These are phyloP conservation scores for Hericium coralloides DNA, from an alignment of 768 basidiomycete species.

Conservation along the genomic window DNA sequence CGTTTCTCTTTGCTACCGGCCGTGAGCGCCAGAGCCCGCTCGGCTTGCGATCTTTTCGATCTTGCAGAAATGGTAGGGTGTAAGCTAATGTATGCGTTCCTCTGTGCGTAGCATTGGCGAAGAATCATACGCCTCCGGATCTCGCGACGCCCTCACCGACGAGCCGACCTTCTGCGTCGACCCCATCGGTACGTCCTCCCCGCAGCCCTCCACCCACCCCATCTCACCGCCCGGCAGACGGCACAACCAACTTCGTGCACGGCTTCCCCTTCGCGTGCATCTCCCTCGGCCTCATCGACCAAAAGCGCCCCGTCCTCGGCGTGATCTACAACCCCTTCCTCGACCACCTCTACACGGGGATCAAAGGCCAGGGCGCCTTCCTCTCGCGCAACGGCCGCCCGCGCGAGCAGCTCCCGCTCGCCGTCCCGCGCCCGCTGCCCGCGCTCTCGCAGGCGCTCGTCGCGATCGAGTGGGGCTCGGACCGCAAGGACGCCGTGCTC, in stretches of 20 bases:
- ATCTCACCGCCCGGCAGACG: slow-evolving; percentile 36
- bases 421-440: slow-evolving; percentile 45
- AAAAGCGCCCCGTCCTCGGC: slow-evolving; percentile 74
- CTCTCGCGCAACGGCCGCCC: slow-evolving; percentile 27
- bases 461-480: slow-evolving; percentile 86
- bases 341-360: slow-evolving; percentile 75
- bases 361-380: slow-evolving; percentile 74
- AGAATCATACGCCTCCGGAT: slow-evolving; percentile 81
- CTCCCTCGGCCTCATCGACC: slow-evolving; percentile 83
- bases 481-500: slow-evolving; percentile 48
- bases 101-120: slow-evolving; percentile 70
- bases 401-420: slow-evolving; percentile 57
- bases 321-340: slow-evolving; percentile 94
- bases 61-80: neutral
- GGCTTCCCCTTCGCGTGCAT: slow-evolving; percentile 85
- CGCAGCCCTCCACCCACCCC: neutral
- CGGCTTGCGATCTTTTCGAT: neutral
- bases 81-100: neutral
- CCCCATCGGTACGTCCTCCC: slow-evolving; percentile 61
- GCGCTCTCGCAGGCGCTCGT: slow-evolving; percentile 67
- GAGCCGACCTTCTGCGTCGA: slow-evolving; percentile 95
- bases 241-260: slow-evolving; percentile 84
- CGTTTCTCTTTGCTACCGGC: neutral
- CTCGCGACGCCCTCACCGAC: slow-evolving; percentile 62
- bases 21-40: no score